phyloP scores from a whole-genome alignment of 257 asterid genomes.

The Scutellaria barbata region DNA sequence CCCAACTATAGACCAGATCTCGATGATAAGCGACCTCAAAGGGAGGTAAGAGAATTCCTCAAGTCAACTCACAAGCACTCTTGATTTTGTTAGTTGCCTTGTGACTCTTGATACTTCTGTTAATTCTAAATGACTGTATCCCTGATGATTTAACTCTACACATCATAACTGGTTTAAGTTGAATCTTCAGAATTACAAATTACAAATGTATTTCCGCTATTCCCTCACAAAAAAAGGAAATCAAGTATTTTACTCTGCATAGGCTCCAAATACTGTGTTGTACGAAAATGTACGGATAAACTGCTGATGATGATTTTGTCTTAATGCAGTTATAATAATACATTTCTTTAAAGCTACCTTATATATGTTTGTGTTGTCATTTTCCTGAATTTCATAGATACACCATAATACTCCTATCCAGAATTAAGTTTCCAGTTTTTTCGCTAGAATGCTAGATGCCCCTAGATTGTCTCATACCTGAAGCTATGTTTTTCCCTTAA shows the following conservation, averaged over 20 bases:
- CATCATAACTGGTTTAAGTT: conserved; percentile 31
- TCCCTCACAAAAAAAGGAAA: no score
- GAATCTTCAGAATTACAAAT: conserved; percentile 4
- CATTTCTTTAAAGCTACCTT: neutral
- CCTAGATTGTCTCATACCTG: conserved; percentile 6
- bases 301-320: conserved; percentile 6
- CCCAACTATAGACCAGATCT: conserved; percentile 96
- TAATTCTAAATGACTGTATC: conserved; percentile 7
- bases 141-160: neutral
- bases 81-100: conserved; percentile 8
- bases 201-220: no score
- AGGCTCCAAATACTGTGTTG: neutral
- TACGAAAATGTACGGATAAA: conserved; percentile 9
- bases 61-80: neutral
- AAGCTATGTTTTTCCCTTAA: neutral
- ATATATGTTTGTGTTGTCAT: neutral
- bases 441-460: neutral
- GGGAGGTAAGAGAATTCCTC: conserved; percentile 66
- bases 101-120: conserved; percentile 9
- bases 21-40: conserved; percentile 95
- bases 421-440: conserved; percentile 9
- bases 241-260: conserved; percentile 5
- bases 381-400: conserved; percentile 3
- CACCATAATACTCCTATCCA: neutral
- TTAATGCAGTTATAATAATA: neutral